Conservation (phyloP, 176 grass and related monocot species). For the Puya raimondii region DNA sequence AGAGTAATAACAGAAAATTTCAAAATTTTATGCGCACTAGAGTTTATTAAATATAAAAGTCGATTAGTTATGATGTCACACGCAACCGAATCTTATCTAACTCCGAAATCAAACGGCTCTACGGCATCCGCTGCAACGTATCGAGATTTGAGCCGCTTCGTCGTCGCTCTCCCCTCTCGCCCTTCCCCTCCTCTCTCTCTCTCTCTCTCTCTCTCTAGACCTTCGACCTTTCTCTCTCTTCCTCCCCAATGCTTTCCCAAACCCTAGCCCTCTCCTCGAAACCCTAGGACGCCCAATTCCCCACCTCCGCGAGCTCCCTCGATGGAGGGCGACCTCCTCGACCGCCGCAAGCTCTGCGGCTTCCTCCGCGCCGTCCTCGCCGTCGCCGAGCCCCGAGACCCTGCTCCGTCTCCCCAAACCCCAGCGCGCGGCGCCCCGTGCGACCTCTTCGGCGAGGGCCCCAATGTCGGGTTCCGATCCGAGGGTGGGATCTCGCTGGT, state of each 20-base stretch:
- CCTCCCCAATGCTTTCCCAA: neutral
- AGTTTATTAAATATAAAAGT: too few relatives aligned
- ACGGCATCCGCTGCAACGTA: neutral
- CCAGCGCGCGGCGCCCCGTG: conserved; percentile 15
- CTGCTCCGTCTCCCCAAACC: conserved; percentile 6
- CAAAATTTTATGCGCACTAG: too few relatives aligned
- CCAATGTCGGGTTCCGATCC: conserved; percentile 22
- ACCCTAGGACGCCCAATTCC: neutral
- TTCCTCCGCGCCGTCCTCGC: conserved; percentile 66
- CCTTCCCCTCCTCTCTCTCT: neutral
- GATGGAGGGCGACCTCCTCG: conserved; percentile 10
- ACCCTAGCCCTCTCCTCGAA: conserved; percentile 10
- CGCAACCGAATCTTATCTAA: too few relatives aligned
- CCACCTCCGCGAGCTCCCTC: neutral
- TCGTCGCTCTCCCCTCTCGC: neutral
- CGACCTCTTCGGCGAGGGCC: conserved; percentile 18
- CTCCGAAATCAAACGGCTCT: too few relatives aligned
- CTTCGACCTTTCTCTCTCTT: neutral
- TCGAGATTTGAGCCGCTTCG: neutral
- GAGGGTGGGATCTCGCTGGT: conserved; percentile 18
- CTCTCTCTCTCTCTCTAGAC: neutral
- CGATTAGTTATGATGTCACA: too few relatives aligned
- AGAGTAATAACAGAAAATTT: too few relatives aligned
- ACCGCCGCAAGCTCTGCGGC: conserved; percentile 44
- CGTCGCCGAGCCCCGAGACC: neutral